These are phyloP conservation scores for Claviceps africana DNA, from an alignment of 2,329 filamentous ascomycete species.

Conservation along the genomic window DNA sequence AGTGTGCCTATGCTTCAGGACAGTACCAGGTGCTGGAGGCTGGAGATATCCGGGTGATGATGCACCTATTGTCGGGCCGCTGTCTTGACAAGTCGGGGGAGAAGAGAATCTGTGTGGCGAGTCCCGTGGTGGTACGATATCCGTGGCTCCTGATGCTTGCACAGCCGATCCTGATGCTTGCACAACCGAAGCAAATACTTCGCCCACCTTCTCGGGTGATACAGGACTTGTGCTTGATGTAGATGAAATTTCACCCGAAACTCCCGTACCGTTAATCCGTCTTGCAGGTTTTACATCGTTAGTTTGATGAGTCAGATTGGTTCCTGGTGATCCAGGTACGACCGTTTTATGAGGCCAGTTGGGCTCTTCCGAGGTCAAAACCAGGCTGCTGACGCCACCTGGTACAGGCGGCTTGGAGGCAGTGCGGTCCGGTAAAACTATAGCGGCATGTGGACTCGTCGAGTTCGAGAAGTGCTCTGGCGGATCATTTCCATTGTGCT, in stretches of 20 bases:
- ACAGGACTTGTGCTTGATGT: neutral
- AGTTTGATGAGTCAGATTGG: neutral
- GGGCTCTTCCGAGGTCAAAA: neutral
- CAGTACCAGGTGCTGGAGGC: constrained; percentile 29
- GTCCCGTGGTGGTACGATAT: constrained; percentile 3
- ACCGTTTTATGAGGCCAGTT: neutral
- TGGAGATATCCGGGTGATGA: constrained; percentile 39
- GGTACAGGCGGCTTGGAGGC: constrained; percentile 10
- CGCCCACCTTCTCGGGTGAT: neutral
- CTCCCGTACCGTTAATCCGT: neutral
- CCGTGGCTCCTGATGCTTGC: no score
- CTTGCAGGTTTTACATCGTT: neutral
- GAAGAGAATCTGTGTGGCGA: constrained; percentile 49
- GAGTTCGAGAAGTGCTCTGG: constrained; percentile 14
- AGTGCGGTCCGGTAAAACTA: constrained; percentile 17
- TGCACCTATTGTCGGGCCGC: constrained; percentile 22
- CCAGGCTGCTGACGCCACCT: constrained; percentile 10
- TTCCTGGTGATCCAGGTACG: neutral
- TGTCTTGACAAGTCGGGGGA: constrained; percentile 40
- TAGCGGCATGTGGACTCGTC: constrained; percentile 14
- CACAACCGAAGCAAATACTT: neutral
- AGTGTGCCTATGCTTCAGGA: constrained; percentile 71
- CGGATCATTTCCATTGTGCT: constrained; percentile 17
- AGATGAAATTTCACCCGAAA: neutral
- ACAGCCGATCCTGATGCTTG: no score